A percentile compares a stretch with the other conserved stretches of the same genome.
Evolutionary conservation across 257 asterid genomes (phyloP).

Genomic region (Solanum chiquidenum): DNA sequence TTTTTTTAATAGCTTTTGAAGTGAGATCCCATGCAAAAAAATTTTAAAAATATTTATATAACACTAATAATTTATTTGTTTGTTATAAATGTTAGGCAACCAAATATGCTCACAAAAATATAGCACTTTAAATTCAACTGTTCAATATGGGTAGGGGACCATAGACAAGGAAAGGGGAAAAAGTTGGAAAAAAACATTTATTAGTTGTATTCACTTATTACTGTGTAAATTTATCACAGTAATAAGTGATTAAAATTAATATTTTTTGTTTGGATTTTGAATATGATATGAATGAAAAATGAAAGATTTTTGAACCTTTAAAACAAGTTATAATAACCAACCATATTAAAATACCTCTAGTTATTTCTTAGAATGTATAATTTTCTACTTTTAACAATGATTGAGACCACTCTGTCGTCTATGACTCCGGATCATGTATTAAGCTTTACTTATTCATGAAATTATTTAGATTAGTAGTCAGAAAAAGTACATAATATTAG

Average conservation of each 20-base stretch:
- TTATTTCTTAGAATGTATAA: neutral
- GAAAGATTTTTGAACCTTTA: too few relatives aligned
- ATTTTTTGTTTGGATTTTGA: neutral
- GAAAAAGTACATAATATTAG: neutral
- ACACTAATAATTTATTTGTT: neutral
- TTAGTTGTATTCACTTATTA: neutral
- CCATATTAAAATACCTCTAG: rapidly evolving
- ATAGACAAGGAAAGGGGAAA: neutral
- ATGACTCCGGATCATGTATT: neutral
- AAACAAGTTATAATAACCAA: too few relatives aligned
- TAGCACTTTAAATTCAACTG: neutral
- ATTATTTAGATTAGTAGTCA: neutral
- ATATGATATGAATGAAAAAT: too few relatives aligned
- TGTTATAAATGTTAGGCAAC: neutral
- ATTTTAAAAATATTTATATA: neutral
- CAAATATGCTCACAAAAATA: neutral
- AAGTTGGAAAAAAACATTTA: too few relatives aligned
- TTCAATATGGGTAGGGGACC: neutral
- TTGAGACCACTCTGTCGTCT: neutral
- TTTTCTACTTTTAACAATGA: neutral
- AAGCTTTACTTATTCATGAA: neutral
- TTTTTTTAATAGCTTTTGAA: neutral
- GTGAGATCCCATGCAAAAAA: neutral
- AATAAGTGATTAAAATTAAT: too few relatives aligned
- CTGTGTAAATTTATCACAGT: too few relatives aligned